A percentile compares a stretch with the other conserved stretches of the same genome.
These are phyloP conservation scores for Xylaria flabelliformis DNA, from an alignment of 495 filamentous ascomycete genomes.

Conservation along the genomic window DNA sequence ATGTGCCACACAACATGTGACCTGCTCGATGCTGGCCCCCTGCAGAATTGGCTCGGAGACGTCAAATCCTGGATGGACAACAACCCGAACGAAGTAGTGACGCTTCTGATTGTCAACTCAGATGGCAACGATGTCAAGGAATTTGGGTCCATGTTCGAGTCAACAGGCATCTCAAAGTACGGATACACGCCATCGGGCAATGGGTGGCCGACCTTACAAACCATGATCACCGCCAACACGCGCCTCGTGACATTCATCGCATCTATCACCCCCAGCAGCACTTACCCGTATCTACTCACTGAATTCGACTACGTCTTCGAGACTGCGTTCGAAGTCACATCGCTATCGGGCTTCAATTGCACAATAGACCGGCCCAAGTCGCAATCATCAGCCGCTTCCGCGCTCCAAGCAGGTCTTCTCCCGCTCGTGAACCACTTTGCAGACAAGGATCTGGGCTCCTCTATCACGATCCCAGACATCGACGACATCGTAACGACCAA, in stretches of 20 bases:
- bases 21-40: conserved; percentile 68
- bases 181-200: conserved; percentile 57
- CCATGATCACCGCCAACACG: conserved; percentile 64
- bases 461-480: conserved; percentile 64
- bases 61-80: conserved; percentile 70
- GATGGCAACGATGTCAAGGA: conserved; percentile 56
- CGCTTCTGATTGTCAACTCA: conserved; percentile 71
- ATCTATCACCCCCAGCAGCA: conserved; percentile 53
- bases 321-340: conserved; percentile 67
- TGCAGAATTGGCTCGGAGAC: conserved; percentile 61
- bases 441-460: conserved; percentile 63
- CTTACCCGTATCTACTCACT: conserved; percentile 67
- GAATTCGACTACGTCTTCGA: conserved; percentile 78
- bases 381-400: conserved; percentile 50
- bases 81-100: conserved; percentile 72
- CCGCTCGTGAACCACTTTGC: conserved; percentile 78
- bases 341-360: conserved; percentile 61
- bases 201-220: conserved; percentile 68
- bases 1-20: conserved; percentile 72
- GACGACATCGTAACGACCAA: conserved; percentile 63
- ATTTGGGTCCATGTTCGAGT: conserved; percentile 61
- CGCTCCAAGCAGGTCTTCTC: conserved; percentile 53
- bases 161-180: conserved; percentile 63
- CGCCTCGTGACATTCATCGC: conserved; percentile 70
- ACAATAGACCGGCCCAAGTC: conserved; percentile 65